Conservation (phyloP, 1,139 yeast species). For the Nakaseomyces uthaithaninus region DNA sequence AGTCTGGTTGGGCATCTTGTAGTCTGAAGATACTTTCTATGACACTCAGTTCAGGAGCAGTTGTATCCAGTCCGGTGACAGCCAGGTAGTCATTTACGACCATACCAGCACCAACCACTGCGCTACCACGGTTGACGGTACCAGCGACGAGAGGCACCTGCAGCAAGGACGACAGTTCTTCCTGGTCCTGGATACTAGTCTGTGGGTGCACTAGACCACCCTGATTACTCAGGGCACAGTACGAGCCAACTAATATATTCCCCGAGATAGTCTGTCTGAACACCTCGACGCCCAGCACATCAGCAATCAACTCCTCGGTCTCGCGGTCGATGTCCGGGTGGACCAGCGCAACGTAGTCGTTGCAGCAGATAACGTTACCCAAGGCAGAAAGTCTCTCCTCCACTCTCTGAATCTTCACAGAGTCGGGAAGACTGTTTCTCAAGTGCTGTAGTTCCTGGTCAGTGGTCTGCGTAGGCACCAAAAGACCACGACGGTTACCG, state of each 20-base stretch:
- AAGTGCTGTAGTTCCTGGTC: conserved; percentile 98
- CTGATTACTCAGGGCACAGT: conserved; percentile 89
- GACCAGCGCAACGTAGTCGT: conserved; percentile 96
- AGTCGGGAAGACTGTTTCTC: conserved; percentile 94
- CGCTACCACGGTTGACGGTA: conserved; percentile 93
- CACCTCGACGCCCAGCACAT: conserved; percentile 97
- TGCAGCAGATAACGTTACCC: conserved; percentile 97
- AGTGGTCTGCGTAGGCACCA: conserved; percentile 97
- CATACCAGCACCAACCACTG: conserved; percentile 98
- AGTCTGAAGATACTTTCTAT: conserved; percentile 91
- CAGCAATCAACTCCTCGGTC: conserved; percentile 97
- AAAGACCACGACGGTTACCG: conserved; percentile 94
- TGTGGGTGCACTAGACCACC: conserved; percentile 99
- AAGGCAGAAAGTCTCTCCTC: conserved; percentile 95
- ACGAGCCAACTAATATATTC: conserved; percentile 93
- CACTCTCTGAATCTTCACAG: conserved; percentile 92
- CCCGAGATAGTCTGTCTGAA: conserved; percentile 99
- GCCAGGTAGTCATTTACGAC: conserved; percentile 98
- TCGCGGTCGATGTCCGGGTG: conserved; percentile 99
- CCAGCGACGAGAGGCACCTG: conserved; percentile 99
- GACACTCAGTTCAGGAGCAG: conserved; percentile 97
- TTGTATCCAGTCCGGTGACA: conserved; percentile 92
- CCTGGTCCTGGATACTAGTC: conserved; percentile 95
- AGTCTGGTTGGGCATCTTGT: conserved; percentile 81
- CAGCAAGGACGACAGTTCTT: conserved; percentile 86